Evolutionary conservation across 2,329 filamentous ascomycete genomes (phyloP).

Genomic region (Exophiala bonariae): DNA sequence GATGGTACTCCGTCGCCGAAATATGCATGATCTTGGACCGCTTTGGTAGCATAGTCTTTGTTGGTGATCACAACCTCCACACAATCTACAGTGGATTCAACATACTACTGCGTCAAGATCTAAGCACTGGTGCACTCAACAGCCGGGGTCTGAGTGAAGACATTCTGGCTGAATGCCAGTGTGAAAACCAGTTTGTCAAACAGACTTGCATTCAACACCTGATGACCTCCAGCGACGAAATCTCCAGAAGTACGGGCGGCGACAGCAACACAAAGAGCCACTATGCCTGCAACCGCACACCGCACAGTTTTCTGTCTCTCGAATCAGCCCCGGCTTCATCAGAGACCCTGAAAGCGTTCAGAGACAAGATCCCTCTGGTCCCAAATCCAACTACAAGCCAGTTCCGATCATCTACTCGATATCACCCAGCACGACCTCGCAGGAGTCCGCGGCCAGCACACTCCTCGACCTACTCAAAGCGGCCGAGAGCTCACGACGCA

Average conservation of each 20-base stretch:
- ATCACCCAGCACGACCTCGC: slow-evolving; percentile 34
- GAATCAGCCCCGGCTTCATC: slow-evolving; percentile 33
- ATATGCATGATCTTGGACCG: slow-evolving; percentile 47
- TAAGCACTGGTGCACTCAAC: slow-evolving; percentile 40
- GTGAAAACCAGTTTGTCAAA: slow-evolving; percentile 42
- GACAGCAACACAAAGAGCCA: slow-evolving; percentile 4
- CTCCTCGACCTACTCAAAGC: slow-evolving; percentile 43
- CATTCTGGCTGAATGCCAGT: slow-evolving; percentile 36
- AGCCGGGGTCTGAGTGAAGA: slow-evolving; percentile 39
- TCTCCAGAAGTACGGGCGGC: slow-evolving; percentile 15
- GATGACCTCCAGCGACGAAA: slow-evolving; percentile 31
- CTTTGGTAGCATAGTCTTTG: slow-evolving; percentile 43
- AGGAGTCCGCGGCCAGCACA: slow-evolving; percentile 32
- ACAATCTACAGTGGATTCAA: slow-evolving; percentile 47
- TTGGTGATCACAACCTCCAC: slow-evolving; percentile 42
- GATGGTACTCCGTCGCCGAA: slow-evolving; percentile 43
- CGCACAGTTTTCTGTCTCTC: slow-evolving; percentile 39
- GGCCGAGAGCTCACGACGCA: slow-evolving; percentile 36
- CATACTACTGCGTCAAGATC: slow-evolving; percentile 43
- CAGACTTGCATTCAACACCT: slow-evolving; percentile 31
- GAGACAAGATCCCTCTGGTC: slow-evolving; percentile 29
- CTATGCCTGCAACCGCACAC: slow-evolving; percentile 31
- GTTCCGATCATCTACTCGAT: slow-evolving; percentile 43
- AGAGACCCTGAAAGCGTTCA: slow-evolving; percentile 33
- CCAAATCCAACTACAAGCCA: slow-evolving; percentile 37